Conservation (phyloP, 179 eudicot species). For the Kewa caespitosa region DNA sequence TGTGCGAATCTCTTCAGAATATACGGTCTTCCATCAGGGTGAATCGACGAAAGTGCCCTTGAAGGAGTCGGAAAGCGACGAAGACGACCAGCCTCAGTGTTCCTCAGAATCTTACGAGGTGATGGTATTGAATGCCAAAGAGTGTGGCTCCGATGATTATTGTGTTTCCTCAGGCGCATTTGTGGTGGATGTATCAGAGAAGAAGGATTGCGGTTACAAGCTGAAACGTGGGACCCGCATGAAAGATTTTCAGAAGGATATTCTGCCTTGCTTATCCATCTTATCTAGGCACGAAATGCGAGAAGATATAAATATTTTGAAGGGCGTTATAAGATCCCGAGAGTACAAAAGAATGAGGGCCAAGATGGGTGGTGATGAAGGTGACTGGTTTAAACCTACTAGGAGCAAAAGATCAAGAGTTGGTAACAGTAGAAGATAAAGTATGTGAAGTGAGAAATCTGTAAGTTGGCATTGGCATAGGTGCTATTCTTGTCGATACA, state of each 20-base stretch:
- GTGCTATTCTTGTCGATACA: constrained; percentile 12
- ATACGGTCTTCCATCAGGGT: constrained; percentile 17
- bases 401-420: constrained; percentile 54
- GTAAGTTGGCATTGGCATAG: constrained; percentile 3
- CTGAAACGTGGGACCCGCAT: constrained; percentile 68
- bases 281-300: constrained; percentile 61
- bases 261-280: constrained; percentile 53
- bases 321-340: constrained; percentile 52
- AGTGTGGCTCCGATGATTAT: constrained; percentile 41
- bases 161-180: constrained; percentile 47
- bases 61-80: constrained; percentile 24
- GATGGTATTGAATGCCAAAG: constrained; percentile 47
- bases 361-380: constrained; percentile 25
- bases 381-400: constrained; percentile 33
- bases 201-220: constrained; percentile 36
- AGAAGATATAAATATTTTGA: constrained; percentile 60
- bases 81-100: constrained; percentile 37
- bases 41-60: not conserved
- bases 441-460: not conserved
- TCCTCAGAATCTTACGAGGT: constrained; percentile 61
- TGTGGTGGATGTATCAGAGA: constrained; percentile 31
- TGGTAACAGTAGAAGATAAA: constrained; percentile 32
- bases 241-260: constrained; percentile 68
- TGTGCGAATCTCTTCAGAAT: constrained; percentile 29
- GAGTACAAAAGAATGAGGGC: constrained; percentile 58